These are phyloP conservation scores for Claviceps pusilla DNA, from an alignment of 2,329 filamentous ascomycete species.

Conservation along the genomic window DNA sequence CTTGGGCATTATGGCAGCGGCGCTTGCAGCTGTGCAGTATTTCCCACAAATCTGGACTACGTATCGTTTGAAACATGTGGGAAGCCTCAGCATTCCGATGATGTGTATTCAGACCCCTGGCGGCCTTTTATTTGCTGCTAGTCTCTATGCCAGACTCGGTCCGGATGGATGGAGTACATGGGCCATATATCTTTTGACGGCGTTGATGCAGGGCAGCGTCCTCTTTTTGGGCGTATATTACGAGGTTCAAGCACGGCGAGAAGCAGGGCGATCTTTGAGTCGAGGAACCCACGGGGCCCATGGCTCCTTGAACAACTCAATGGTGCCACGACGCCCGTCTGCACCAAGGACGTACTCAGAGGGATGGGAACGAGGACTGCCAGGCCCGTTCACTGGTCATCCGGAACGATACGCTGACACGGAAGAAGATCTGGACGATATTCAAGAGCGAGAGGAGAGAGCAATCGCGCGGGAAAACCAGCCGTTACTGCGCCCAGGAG, in stretches of 20 bases:
- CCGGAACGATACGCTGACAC: slow-evolving; percentile 37
- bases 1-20: slow-evolving; percentile 63
- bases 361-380: slow-evolving; percentile 35
- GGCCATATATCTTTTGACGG: slow-evolving; percentile 81
- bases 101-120: slow-evolving; percentile 97
- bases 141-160: slow-evolving; percentile 66
- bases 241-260: slow-evolving; percentile 34
- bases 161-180: slow-evolving; percentile 85
- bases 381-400: slow-evolving; percentile 36
- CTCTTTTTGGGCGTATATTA: slow-evolving; percentile 71
- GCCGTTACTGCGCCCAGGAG: slow-evolving; percentile 34
- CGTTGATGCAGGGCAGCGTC: slow-evolving; percentile 66
- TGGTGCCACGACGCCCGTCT: slow-evolving; percentile 19
- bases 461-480: slow-evolving; percentile 35
- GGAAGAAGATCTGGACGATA: slow-evolving; percentile 34
- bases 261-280: slow-evolving; percentile 6
- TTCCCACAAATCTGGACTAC: slow-evolving; percentile 92
- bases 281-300: slow-evolving; percentile 12
- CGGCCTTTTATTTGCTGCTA: slow-evolving; percentile 76
- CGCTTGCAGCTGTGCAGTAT: slow-evolving; percentile 78
- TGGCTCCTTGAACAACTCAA: slow-evolving; percentile 15
- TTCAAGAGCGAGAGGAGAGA: slow-evolving; percentile 35
- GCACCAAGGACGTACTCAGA: slow-evolving; percentile 32
- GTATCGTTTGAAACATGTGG: slow-evolving; percentile 68
- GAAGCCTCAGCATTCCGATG: slow-evolving; percentile 88